Percentiles rank a stretch among this genome's conserved stretches.
Evolutionary conservation across 1,284 basidiomycete genomes (phyloP).

Genomic region (Athelia sp.): DNA sequence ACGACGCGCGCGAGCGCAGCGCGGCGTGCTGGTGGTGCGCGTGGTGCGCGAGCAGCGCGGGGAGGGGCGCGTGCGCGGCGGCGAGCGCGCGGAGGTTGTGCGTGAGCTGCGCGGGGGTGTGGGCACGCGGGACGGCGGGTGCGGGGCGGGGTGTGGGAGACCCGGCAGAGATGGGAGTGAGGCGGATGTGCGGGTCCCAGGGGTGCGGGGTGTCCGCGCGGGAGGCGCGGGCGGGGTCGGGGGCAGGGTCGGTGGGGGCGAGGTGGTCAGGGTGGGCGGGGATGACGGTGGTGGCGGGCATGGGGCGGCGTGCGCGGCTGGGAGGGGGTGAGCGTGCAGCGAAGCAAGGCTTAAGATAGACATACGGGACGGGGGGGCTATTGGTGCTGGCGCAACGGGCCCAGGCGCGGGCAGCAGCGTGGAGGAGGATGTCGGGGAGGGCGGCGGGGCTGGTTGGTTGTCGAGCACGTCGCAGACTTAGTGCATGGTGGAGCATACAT

Average conservation of each 20-base stretch:
- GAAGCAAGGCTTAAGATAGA: too few relatives aligned
- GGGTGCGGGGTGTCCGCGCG: too few relatives aligned
- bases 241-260: too few relatives aligned
- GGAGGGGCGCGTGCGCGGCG: constrained; percentile 25
- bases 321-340: too few relatives aligned
- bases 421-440: constrained; percentile 38
- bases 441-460: constrained; percentile 15
- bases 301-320: too few relatives aligned
- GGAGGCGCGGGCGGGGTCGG: too few relatives aligned
- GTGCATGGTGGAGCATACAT: constrained; percentile 62
- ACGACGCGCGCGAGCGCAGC: constrained; percentile 44
- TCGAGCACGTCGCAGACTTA: constrained; percentile 26
- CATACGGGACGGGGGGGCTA: background rate
- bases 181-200: too few relatives aligned
- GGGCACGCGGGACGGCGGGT: too few relatives aligned
- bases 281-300: too few relatives aligned
- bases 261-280: too few relatives aligned
- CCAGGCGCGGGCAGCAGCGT: constrained; percentile 52
- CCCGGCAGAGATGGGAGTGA: background rate
- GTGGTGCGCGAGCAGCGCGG: constrained; percentile 39
- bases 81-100: constrained; percentile 11
- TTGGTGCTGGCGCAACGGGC: constrained; percentile 15
- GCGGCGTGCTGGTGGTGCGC: constrained; percentile 33
- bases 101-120: background rate
- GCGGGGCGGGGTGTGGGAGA: background rate